A percentile compares a stretch with the other conserved stretches of the same genome.
Evolutionary conservation across 495 filamentous ascomycete species (phyloP).

Genomic region (Ascodesmis nigricans): DNA sequence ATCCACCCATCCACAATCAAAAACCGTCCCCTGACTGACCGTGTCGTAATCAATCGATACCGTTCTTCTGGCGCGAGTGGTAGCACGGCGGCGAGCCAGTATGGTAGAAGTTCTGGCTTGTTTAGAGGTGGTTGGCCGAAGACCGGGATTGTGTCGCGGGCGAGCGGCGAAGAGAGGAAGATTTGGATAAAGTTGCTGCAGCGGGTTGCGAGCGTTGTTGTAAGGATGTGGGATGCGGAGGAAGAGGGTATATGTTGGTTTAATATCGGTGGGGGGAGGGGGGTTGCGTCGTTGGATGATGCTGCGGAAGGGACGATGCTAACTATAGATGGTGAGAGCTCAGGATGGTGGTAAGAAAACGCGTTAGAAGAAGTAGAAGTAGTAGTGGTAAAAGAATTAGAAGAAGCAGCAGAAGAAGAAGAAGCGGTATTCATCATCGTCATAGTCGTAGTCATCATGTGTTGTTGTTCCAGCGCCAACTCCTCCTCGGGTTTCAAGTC

Average conservation of each 20-base stretch:
- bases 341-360: no score
- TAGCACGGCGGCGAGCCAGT: slow-evolving; percentile 72
- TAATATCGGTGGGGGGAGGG: no score
- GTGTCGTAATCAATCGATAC: slow-evolving; percentile 46
- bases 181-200: no score
- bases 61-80: slow-evolving; percentile 59
- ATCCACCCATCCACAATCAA: slow-evolving; percentile 65
- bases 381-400: slow-evolving; percentile 6
- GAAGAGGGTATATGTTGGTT: no score
- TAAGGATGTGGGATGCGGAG: no score
- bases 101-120: slow-evolving; percentile 59
- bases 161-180: slow-evolving; percentile 59
- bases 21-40: slow-evolving; percentile 54
- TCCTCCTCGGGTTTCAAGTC: slow-evolving; percentile 65
- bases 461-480: slow-evolving; percentile 43
- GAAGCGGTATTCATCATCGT: slow-evolving; percentile 9
- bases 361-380: no score
- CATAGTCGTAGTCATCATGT: slow-evolving; percentile 11
- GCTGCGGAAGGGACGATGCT: no score
- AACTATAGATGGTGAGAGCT: no score
- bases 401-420: slow-evolving; percentile 7
- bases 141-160: slow-evolving; percentile 41
- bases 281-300: no score
- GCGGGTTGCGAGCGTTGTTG: no score
- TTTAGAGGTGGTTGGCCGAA: slow-evolving; percentile 56